Conservation (phyloP, 2,329 filamentous ascomycete genomes). For the Aspergillus arachidicola region DNA sequence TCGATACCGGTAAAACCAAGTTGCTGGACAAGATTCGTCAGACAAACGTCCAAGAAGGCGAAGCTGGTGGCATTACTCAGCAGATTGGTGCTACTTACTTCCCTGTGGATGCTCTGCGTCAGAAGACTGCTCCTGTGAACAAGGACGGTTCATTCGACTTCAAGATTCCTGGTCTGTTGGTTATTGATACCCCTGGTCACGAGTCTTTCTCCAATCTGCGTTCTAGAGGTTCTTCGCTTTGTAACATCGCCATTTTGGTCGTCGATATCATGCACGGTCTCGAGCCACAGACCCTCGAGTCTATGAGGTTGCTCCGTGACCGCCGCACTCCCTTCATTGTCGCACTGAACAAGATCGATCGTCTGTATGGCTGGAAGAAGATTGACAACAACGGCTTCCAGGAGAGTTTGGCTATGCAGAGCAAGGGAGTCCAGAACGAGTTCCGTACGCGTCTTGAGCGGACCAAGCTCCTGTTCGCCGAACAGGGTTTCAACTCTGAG, state of each 20-base stretch:
- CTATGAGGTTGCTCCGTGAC: slow-evolving; percentile 90
- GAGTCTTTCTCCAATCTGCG: slow-evolving; percentile 99
- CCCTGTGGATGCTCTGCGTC: slow-evolving; percentile 86
- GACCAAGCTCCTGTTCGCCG: slow-evolving; percentile 90
- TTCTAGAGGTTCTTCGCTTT: slow-evolving; percentile 94
- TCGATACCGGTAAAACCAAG: slow-evolving; percentile 99
- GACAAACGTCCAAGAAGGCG: slow-evolving; percentile 97
- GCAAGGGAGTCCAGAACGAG: slow-evolving; percentile 89
- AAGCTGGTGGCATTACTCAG: slow-evolving; percentile 99
- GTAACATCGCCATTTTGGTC: slow-evolving; percentile 98
- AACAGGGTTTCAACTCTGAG: slow-evolving; percentile 97
- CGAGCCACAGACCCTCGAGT: slow-evolving; percentile 95
- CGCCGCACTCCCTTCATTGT: slow-evolving; percentile 98
- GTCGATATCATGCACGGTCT: slow-evolving; percentile 99
- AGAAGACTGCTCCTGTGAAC: slow-evolving; percentile 95
- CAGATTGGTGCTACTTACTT: slow-evolving; percentile 99
- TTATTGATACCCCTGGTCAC: slow-evolving; percentile 99
- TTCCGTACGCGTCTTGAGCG: slow-evolving; percentile 87
- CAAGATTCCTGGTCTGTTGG: slow-evolving; percentile 93
- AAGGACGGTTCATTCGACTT: slow-evolving; percentile 87
- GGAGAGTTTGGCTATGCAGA: slow-evolving; percentile 86
- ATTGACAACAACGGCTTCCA: slow-evolving; percentile 98
- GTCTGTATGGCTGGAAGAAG: slow-evolving; percentile 98
- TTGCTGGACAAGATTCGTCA: slow-evolving; percentile 97
- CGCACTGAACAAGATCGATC: slow-evolving; percentile 99